Base-by-base conservation (phyloP, 2,329 filamentous ascomycete species). In the Phialophora chinensis region DNA sequence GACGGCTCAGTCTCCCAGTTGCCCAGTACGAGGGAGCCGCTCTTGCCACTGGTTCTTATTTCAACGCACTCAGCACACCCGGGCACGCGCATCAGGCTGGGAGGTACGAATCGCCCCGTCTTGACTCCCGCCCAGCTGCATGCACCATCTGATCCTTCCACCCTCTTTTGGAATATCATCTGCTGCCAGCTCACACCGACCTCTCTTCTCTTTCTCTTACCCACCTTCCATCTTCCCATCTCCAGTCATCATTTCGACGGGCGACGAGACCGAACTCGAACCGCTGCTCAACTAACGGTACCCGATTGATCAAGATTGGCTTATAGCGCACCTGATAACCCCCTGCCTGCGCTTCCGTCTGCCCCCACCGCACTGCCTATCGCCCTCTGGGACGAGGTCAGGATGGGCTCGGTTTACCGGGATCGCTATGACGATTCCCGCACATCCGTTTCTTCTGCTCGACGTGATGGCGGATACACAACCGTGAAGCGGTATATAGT, bases 401-500 rank as follows among this genome's bases (percentile, higher is more conserved):
- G 33, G 47, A 72, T 73, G 72, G 68, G 69, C 11, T 67, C 66
- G 3, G 66, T 73, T 33, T 71, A 80, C 57, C 74, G 78, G 59
- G 77, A 77, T 29, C 76, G 79, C 60, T 81, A 77, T 74, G 79
- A 82, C 66, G 79, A 81, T 60, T 71, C 66, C n/a, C 68, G 72
- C 63, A 72, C 69, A 11, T 63, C 66, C 1, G 66, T 71, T 49
- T 73, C 72, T 11, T 69, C 69, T 25, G 74, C 75, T 67, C 77
- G 79, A 62, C 76, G 78, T 66, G 74, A 76, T 42, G 81, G 76
- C 67, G 75, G 78, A 68, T 84, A 83, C 72, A 85, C 83, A 70
- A 86, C 84, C 6, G 83, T 88, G 71, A 86, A 86, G 74, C 85
- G 86, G 72, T 89, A 89, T 79, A 77, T 82, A 71, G 76, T 83